phyloP scores from a whole-genome alignment of 305 asterid species.

The Coffea humblotiana region DNA sequence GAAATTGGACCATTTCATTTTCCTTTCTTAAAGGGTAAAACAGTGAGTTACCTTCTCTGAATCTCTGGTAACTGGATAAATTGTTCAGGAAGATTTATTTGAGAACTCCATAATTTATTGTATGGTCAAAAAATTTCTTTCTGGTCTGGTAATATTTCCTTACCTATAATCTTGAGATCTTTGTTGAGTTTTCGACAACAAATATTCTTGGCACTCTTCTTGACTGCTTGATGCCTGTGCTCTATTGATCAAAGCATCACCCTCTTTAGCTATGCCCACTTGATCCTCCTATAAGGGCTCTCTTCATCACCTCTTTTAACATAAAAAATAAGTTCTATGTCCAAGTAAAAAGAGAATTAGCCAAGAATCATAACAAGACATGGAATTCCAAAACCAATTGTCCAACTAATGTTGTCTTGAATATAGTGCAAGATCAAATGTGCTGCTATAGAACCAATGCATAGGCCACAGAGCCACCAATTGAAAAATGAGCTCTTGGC shows the following conservation, averaged over 20 bases:
- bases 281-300: conserved; percentile 1
- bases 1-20: too few relatives aligned
- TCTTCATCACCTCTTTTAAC: neutral
- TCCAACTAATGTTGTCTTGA: conserved; percentile 30
- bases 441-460: conserved; percentile 13
- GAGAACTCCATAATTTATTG: too few relatives aligned
- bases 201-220: neutral
- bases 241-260: neutral
- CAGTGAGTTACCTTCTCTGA: too few relatives aligned
- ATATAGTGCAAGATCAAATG: conserved; percentile 20
- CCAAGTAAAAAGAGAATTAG: conserved; percentile 20
- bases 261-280: neutral
- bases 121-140: too few relatives aligned
- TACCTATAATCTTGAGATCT: conserved; percentile 6
- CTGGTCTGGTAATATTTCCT: neutral
- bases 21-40: too few relatives aligned
- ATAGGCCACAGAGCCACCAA: conserved; percentile 27
- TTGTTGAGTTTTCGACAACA: neutral
- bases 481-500: conserved; percentile 30
- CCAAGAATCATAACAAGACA: conserved; percentile 14
- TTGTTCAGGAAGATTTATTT: too few relatives aligned
- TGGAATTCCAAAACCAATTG: conserved; percentile 29
- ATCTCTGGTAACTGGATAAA: too few relatives aligned
- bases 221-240: neutral
- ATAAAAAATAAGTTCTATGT: conserved; percentile 6